Evolutionary conservation across 148 eudicot species (phyloP).

Genomic region (Pouteria glomerata): DNA sequence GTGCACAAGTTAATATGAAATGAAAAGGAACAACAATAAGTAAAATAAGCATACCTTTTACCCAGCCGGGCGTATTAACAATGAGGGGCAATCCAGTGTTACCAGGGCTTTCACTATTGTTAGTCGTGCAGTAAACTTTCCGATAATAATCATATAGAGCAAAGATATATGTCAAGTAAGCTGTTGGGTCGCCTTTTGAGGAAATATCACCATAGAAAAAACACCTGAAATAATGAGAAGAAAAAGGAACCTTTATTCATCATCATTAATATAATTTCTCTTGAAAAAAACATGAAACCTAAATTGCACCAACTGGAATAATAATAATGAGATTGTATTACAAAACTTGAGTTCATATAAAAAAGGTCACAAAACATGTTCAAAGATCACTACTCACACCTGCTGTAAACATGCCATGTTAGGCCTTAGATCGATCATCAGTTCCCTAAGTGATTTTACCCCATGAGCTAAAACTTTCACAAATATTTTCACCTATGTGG

Average conservation of each 20-base stretch:
- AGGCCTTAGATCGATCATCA: background rate
- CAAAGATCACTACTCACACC: background rate
- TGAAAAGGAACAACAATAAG: background rate
- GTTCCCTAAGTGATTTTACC: background rate
- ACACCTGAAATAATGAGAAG: conserved; percentile 48
- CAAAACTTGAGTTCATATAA: background rate
- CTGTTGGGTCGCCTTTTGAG: conserved; percentile 74
- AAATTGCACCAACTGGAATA: background rate
- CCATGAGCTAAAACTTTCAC: background rate
- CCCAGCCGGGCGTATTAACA: conserved; percentile 91
- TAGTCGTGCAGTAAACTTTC: conserved; percentile 26
- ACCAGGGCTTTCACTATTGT: conserved; percentile 28
- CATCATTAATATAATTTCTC: background rate
- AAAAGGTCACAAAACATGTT: background rate
- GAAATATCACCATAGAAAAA: conserved; percentile 86
- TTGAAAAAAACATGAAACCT: background rate
- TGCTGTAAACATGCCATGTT: background rate
- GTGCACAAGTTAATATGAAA: background rate
- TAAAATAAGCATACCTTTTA: conserved; percentile 56
- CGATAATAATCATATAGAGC: conserved; percentile 57
- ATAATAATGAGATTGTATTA: background rate
- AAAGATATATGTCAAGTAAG: conserved; percentile 47
- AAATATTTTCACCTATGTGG: background rate
- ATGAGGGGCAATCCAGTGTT: conserved; percentile 59
- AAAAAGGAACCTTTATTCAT: background rate